Base-by-base conservation (phyloP, 75 land plant genomes). In the Pinus albicaulis region DNA sequence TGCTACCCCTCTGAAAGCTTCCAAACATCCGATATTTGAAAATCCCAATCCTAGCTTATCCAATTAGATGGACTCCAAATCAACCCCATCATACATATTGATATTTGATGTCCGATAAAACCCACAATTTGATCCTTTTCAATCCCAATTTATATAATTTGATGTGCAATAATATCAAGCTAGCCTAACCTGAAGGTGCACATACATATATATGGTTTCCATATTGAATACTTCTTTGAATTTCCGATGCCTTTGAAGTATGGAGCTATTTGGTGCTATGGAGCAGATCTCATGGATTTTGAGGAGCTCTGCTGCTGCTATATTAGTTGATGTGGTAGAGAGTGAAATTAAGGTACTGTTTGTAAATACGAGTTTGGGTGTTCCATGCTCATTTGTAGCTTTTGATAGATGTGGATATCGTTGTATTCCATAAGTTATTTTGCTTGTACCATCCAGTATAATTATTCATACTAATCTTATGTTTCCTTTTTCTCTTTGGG, bases 21-120 rank as follows among this genome's bases (percentile, higher is more conserved):
- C 71, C 71, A 68, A 41, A 41, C 71, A 68, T n/a, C 71, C 71
- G 13, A 68, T 68, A 41, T 68, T 68, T n/a, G 71, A 68, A 68
- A 44, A 68, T 68, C 34, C 71, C 20, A 44, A 68, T 68, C 34
- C 71, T 38, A 41, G 23, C 41, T 3, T 4, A 36, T 22, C 44
- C 71, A 36, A 68, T 19, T 68, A 38, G 71, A 11, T 36, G n/a
- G 20, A 38, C n/a, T 41, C 71, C 23, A 20, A 26, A 20, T 22
- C 34, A 68, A 13, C 4, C 53, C 53, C 71, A n/a, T 44, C 19
- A 41, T 68, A 41, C 48, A 68, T 68, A 36, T 68, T 36, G 71
- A 44, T 20, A 38, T 68, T 38, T 68, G 14, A 20, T 28, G 48
- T 68, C 41, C 41, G 41, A n/a, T 11, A 41, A 26, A 64, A 31